Base-by-base conservation (phyloP, 345 rosid genomes). In the Balakata baccata region DNA sequence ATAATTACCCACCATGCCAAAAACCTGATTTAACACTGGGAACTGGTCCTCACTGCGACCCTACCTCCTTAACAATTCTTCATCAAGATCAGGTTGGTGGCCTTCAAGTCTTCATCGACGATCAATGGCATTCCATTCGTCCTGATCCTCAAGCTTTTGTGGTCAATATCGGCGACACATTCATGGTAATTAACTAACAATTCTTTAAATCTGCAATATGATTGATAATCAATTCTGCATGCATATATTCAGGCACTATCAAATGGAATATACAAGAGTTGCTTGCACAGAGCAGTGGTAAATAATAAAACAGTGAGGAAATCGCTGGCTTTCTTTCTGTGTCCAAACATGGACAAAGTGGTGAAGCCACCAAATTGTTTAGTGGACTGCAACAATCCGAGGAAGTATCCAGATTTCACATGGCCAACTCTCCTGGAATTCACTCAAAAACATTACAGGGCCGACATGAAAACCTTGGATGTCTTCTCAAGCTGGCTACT, bases 41-140 rank as follows among this genome's bases (percentile, higher is more conserved):
- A 70, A 93, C 99, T 39, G 99, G 99, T 20, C 99, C 99, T 81
- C 99, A 95, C 79, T 91, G 99, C 68, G 99, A 96, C 77, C 99
- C 99, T 23, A 91, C 98, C 34, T 96, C 99, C 70, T 80, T 96
- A 76, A 96, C 99, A 53, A 96, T 96, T 73, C 98, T 96, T 50
- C 98, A 96, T 77, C 99, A 96, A 82, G 99, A 89, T 77, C 85
- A 84, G 51, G 92, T 93, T 22, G 89, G 86, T 59, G 99, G 99
- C 50, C 96, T 96, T 61, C 96, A 96, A 83, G 98, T 96, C 50
- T 91, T 87, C 37, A 84, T 89, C 4, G 96, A 96, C 74, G 80
- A 86, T 50, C 77, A 88, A 80, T 96, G 98, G 99, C 90, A 80
- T 14, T 85, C 90, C 23, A 66, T 96, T 74, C 80, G 52, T 63